Conservation (phyloP, 2,329 filamentous ascomycete genomes). For the Aureobasidium sp. region DNA sequence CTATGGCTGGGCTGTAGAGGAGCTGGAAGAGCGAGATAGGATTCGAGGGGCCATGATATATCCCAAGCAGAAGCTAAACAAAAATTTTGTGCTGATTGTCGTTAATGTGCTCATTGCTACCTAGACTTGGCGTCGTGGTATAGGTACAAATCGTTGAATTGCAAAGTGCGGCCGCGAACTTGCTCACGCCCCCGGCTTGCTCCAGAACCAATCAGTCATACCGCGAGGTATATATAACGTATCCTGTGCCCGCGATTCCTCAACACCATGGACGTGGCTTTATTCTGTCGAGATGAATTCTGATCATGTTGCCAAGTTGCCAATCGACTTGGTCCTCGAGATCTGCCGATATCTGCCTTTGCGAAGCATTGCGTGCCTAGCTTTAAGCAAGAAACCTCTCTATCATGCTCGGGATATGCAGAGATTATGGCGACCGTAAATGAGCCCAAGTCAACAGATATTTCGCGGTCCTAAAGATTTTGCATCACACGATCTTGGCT, state of each 20-base stretch:
- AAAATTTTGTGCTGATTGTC: neutral
- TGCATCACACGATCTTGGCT: neutral
- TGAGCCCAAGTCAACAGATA: neutral
- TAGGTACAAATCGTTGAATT: neutral
- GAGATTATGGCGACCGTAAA: neutral
- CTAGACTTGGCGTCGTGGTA: neutral
- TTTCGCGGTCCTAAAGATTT: neutral
- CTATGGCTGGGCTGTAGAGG: neutral
- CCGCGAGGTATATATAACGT: too few relatives aligned
- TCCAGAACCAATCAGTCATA: neutral
- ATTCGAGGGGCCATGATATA: neutral
- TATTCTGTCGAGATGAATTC: neutral
- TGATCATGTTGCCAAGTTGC: neutral
- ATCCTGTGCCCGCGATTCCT: neutral
- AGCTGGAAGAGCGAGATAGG: neutral
- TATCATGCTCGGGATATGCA: neutral
- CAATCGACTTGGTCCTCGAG: neutral
- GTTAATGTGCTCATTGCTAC: neutral
- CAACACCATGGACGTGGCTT: neutral
- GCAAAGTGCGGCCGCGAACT: neutral
- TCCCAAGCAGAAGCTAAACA: too few relatives aligned
- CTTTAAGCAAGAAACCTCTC: neutral
- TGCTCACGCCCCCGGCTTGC: neutral
- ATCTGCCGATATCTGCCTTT: neutral
- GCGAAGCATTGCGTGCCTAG: neutral